phyloP scores from a whole-genome alignment of 176 grass and related monocot species.

The Triticum dicoccoides region DNA sequence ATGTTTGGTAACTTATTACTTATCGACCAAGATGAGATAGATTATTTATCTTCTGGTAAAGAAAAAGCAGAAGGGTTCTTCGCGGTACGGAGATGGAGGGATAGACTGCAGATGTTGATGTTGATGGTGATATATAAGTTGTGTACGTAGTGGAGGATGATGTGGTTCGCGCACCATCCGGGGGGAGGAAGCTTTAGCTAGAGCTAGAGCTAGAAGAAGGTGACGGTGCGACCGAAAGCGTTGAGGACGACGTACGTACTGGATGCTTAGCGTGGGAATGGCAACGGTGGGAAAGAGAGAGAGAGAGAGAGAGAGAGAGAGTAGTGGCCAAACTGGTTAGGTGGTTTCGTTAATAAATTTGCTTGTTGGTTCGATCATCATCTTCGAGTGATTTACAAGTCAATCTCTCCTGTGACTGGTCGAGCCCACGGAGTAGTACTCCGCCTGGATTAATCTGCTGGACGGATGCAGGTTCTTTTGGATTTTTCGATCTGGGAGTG shows the following conservation, averaged over 20 bases:
- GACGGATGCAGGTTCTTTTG: too few relatives aligned
- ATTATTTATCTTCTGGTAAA: neutral
- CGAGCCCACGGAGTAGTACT: neutral
- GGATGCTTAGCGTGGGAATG: neutral
- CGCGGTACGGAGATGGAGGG: neutral
- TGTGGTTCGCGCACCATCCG: conserved; percentile 6
- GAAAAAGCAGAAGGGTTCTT: neutral
- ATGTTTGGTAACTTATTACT: neutral
- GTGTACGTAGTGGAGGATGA: neutral
- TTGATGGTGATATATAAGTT: too few relatives aligned
- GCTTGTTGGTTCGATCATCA: neutral
- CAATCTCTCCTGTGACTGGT: neutral
- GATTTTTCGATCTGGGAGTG: neutral
- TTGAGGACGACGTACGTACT: neutral
- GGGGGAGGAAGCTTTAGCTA: neutral
- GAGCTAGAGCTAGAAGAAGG: conserved; percentile 7
- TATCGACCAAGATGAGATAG: neutral
- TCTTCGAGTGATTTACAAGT: conserved; percentile 28
- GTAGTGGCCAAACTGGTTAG: neutral
- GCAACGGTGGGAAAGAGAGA: neutral
- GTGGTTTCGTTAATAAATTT: neutral
- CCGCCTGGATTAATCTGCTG: neutral
- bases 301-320: neutral
- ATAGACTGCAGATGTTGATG: neutral
- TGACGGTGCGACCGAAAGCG: neutral